A percentile compares a stretch with the other conserved stretches of the same genome.
Conservation (phyloP, 768 basidiomycete genomes). For the Fomitopsis pulvina region DNA sequence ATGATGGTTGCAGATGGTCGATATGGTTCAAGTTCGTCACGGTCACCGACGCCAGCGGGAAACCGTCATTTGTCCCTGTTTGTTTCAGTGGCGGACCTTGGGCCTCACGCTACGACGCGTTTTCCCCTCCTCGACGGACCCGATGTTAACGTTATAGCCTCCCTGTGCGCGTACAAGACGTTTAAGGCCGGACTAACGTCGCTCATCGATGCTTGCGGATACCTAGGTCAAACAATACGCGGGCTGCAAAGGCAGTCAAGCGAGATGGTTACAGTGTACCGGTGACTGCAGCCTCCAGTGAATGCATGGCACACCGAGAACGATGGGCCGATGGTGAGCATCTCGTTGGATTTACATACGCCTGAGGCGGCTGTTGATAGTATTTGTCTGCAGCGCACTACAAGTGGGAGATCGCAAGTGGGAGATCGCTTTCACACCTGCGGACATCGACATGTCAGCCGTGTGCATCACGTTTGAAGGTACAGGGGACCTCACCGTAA, state of each 20-base stretch:
- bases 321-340: slow-evolving; percentile 56
- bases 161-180: background rate
- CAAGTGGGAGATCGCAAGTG: slow-evolving; percentile 62
- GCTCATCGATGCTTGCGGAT: slow-evolving; percentile 41
- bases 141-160: background rate
- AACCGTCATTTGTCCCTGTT: no score
- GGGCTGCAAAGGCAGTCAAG: slow-evolving; percentile 42
- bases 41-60: no score
- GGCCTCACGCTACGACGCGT: no score
- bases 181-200: background rate
- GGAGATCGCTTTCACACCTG: slow-evolving; percentile 47
- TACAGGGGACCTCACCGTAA: slow-evolving; percentile 9
- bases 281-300: slow-evolving; percentile 49
- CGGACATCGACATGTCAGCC: slow-evolving; percentile 47
- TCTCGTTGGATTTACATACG: background rate
- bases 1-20: no score
- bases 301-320: slow-evolving; percentile 57
- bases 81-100: no score
- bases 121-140: background rate
- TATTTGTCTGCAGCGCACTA: background rate
- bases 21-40: no score
- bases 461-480: slow-evolving; percentile 41
- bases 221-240: slow-evolving; percentile 33
- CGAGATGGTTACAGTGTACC: slow-evolving; percentile 61
- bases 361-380: background rate